Percentiles rank a stretch among this genome's conserved stretches.
phyloP scores from a whole-genome alignment of 768 basidiomycete genomes.

The Phylloporus rhodoxanthus region DNA sequence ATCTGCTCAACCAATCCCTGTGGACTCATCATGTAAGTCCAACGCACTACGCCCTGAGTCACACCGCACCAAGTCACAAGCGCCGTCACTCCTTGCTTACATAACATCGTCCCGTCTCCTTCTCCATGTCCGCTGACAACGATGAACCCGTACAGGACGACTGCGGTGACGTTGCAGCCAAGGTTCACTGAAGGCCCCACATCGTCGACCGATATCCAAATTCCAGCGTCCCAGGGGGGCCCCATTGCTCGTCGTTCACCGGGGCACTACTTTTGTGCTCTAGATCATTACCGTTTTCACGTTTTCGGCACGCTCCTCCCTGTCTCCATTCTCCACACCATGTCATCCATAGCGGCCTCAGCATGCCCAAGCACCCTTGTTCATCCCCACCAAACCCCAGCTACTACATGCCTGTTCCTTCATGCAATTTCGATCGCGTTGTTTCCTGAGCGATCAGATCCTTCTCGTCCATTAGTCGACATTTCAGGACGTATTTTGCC shows the following conservation, averaged over 20 bases:
- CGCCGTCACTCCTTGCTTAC: conserved; percentile 11
- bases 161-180: neutral
- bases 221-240: neutral
- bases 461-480: conserved; percentile 3
- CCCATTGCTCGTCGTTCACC: conserved; percentile 1
- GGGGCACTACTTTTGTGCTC: conserved; percentile 1
- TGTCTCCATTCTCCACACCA: conserved; percentile 16
- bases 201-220: neutral
- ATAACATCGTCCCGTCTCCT: conserved; percentile 2
- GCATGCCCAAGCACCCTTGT: conserved; percentile 6
- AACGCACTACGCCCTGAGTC: conserved; percentile 4
- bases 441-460: conserved; percentile 15
- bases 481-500: neutral
- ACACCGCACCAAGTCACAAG: conserved; percentile 12
- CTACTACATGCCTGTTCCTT: conserved; percentile 1
- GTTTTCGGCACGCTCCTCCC: conserved; percentile 15
- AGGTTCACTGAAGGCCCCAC: neutral
- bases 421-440: neutral
- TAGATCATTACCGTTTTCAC: conserved; percentile 23
- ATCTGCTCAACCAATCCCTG: conserved; percentile 9
- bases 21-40: conserved; percentile 13
- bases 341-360: conserved; percentile 12
- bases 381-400: conserved; percentile 11
- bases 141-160: neutral
- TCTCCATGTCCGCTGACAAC: neutral